These are phyloP conservation scores for Butyriboletus appendiculatus DNA, from an alignment of 1,284 basidiomycete species.

Conservation along the genomic window DNA sequence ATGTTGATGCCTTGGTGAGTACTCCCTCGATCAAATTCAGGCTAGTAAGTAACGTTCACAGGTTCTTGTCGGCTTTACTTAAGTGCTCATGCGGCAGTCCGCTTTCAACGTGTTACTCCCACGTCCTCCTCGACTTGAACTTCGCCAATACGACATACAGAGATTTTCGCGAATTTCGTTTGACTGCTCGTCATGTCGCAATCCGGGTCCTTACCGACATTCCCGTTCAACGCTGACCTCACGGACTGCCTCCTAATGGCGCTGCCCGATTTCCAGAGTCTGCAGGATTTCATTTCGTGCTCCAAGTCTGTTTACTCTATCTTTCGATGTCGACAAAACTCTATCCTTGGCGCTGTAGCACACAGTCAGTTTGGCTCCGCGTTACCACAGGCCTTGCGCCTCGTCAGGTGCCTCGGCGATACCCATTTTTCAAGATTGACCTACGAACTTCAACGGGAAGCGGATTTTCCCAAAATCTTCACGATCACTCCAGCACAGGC, in stretches of 20 bases:
- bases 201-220: neutral
- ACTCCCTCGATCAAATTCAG: no score
- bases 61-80: no score
- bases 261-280: constrained; percentile 32
- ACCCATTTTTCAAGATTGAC: neutral
- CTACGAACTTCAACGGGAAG: constrained; percentile 1
- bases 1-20: no score
- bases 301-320: constrained; percentile 35
- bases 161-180: neutral
- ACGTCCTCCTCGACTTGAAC: neutral
- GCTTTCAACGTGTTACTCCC: no score
- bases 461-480: neutral
- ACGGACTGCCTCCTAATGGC: constrained; percentile 33
- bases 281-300: constrained; percentile 30
- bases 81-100: neutral
- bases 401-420: constrained; percentile 15
- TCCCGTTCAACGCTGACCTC: constrained; percentile 27
- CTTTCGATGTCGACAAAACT: constrained; percentile 35
- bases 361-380: constrained; percentile 35
- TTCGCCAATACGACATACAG: neutral
- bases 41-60: no score
- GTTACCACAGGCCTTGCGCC: constrained; percentile 35
- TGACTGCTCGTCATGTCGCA: constrained; percentile 4
- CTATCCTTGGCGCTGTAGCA: constrained; percentile 35
- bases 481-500: constrained; percentile 14